phyloP scores from a whole-genome alignment of 176 grass and related monocot genomes.

The Dendrocalamus sinicus region DNA sequence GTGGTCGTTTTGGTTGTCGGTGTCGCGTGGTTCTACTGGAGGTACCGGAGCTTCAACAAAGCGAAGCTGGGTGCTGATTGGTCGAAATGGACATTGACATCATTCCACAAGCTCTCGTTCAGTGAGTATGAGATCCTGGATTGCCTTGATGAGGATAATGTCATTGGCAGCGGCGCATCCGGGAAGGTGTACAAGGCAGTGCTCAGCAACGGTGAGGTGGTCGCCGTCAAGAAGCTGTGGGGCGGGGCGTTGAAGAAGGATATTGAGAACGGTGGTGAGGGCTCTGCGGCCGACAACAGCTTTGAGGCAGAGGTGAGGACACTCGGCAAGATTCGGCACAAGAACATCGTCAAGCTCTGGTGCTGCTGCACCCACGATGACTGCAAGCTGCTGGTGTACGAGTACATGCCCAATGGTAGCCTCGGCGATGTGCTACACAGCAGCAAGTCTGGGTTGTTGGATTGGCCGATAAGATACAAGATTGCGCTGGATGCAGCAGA shows the following conservation, averaged over 20 bases:
- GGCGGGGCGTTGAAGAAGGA: constrained; percentile 39
- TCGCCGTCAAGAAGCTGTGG: constrained; percentile 86
- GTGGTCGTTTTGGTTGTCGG: constrained; percentile 55
- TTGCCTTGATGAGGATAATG: constrained; percentile 74
- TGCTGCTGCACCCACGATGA: constrained; percentile 78
- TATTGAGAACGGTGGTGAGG: constrained; percentile 23
- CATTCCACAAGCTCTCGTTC: constrained; percentile 90
- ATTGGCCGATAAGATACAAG: constrained; percentile 69
- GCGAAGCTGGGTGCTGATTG: constrained; percentile 48
- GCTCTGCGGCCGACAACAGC: constrained; percentile 26
- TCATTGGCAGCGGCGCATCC: constrained; percentile 70
- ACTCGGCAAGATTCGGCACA: constrained; percentile 88
- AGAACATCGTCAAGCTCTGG: constrained; percentile 91
- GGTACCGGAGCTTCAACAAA: constrained; percentile 58
- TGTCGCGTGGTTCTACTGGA: constrained; percentile 68
- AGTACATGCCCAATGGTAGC: constrained; percentile 85
- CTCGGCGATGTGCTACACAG: constrained; percentile 69
- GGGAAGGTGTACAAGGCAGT: constrained; percentile 94
- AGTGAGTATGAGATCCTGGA: constrained; percentile 87
- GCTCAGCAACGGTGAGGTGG: constrained; percentile 66
- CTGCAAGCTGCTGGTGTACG: constrained; percentile 75
- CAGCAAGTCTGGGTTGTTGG: constrained; percentile 62
- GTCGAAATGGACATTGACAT: constrained; percentile 83
- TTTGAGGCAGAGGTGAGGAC: constrained; percentile 88
- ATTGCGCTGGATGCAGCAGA: constrained; percentile 73